These are phyloP conservation scores for Coleophoma crateriformis DNA, from an alignment of 2,329 filamentous ascomycete genomes.

Conservation along the genomic window DNA sequence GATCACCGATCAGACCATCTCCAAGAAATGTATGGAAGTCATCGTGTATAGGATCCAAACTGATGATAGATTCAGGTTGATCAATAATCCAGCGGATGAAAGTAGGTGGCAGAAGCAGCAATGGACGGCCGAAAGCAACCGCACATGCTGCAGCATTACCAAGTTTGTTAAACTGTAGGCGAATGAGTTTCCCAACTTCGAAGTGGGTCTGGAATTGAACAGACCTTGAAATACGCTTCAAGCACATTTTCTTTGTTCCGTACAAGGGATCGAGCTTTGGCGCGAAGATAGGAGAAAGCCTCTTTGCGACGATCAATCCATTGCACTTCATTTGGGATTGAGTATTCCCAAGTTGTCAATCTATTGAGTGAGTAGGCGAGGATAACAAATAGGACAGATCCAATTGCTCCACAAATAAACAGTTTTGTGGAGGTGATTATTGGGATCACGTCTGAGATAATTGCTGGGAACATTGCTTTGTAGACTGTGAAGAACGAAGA, in stretches of 20 bases:
- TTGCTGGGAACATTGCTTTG: background rate
- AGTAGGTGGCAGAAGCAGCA: background rate
- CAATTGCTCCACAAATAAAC: background rate
- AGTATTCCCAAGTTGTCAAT: slow-evolving; percentile 1
- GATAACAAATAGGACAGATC: background rate
- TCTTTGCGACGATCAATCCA: slow-evolving; percentile 1
- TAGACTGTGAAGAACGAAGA: background rate
- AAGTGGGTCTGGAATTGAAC: background rate
- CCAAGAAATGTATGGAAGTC: background rate
- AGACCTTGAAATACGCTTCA: slow-evolving; percentile 1
- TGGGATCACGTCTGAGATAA: background rate
- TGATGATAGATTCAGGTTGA: slow-evolving; percentile 1
- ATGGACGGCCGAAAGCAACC: background rate
- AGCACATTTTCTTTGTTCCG: slow-evolving; percentile 1
- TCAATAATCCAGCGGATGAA: slow-evolving; percentile 1
- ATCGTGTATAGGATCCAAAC: slow-evolving; percentile 1
- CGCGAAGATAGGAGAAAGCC: background rate
- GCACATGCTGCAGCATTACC: background rate
- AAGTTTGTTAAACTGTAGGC: background rate
- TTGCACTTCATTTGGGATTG: background rate
- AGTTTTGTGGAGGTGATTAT: background rate
- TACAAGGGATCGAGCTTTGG: slow-evolving; percentile 1
- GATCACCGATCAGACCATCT: background rate
- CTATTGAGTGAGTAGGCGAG: background rate
- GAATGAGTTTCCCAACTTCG: background rate